Percentiles rank a stretch among this genome's conserved stretches.
These are phyloP conservation scores for Moniliophthora roreri DNA, from an alignment of 1,284 basidiomycete species.

Conservation along the genomic window DNA sequence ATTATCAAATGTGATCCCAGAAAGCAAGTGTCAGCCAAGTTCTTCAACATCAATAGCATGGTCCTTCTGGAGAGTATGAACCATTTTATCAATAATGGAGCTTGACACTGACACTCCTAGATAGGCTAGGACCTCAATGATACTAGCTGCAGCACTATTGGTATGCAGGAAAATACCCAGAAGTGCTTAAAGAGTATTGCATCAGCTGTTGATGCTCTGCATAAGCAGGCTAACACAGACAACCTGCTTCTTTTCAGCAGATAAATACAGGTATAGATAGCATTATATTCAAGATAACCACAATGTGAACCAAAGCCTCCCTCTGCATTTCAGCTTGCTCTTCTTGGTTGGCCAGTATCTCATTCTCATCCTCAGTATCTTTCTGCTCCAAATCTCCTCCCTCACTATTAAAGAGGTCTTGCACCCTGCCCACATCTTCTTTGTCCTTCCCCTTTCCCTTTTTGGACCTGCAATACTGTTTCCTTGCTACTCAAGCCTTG, in stretches of 20 bases:
- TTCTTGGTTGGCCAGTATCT: too few species aligned
- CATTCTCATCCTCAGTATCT: too few species aligned
- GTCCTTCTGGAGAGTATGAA: slow-evolving; percentile 18
- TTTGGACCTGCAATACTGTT: too few species aligned
- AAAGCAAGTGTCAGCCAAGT: slow-evolving; percentile 19
- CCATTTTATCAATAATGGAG: slow-evolving; percentile 17
- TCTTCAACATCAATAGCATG: slow-evolving; percentile 6
- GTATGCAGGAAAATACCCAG: slow-evolving; percentile 29
- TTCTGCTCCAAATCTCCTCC: too few species aligned
- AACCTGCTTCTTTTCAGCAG: slow-evolving; percentile 26
- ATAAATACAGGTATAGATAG: not conserved
- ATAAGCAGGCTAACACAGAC: slow-evolving; percentile 28
- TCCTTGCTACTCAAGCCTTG: too few species aligned
- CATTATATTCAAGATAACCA: too few species aligned
- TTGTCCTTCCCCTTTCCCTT: too few species aligned
- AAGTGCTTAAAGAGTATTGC: slow-evolving; percentile 26
- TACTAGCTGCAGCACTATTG: slow-evolving; percentile 22
- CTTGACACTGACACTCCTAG: slow-evolving; percentile 25
- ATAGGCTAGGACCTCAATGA: slow-evolving; percentile 25
- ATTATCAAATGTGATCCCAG: slow-evolving; percentile 32
- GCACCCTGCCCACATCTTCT: too few species aligned
- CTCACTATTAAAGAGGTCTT: too few species aligned
- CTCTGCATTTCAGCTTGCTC: too few species aligned
- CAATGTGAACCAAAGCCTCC: too few species aligned
- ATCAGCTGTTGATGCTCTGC: slow-evolving; percentile 25